Evolutionary conservation across 2,329 filamentous ascomycete species (phyloP).

Genomic region (Geosmithia flava): DNA sequence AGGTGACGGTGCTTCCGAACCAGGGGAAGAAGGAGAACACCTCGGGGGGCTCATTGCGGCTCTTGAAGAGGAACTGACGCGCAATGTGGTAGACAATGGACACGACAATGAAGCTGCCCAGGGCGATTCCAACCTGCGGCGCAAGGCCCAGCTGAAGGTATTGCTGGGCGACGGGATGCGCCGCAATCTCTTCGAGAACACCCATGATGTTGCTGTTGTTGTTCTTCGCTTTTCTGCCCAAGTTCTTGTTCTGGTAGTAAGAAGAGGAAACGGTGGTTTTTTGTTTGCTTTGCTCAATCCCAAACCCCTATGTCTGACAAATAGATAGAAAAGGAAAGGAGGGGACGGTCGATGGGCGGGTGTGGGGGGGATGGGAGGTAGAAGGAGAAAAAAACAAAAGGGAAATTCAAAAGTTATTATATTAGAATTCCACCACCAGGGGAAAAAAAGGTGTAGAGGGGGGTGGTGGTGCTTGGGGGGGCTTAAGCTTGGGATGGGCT

Average conservation of each 20-base stretch:
- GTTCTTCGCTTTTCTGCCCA: too few species aligned
- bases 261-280: too few species aligned
- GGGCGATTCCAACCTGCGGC: conserved; percentile 31
- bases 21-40: conserved; percentile 76
- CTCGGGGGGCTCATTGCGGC: conserved; percentile 67
- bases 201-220: conserved; percentile 30
- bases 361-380: too few species aligned
- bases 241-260: too few species aligned
- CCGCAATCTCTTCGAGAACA: conserved; percentile 36
- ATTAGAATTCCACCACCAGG: not conserved
- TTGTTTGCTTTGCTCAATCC: too few species aligned
- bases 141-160: conserved; percentile 33
- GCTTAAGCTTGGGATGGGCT: not conserved
- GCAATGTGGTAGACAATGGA: conserved; percentile 68
- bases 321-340: not conserved
- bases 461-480: too few species aligned
- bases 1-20: conserved; percentile 82
- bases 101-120: conserved; percentile 32
- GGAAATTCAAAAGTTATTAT: not conserved
- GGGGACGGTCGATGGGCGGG: too few species aligned
- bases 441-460: not conserved
- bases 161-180: conserved; percentile 34
- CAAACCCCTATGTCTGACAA: not conserved
- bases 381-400: not conserved
- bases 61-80: conserved; percentile 68